Evolutionary conservation across 2,329 filamentous ascomycete species (phyloP), one percentile per base, ranked within the genome.

Genomic region (Amphichorda felina): DNA sequence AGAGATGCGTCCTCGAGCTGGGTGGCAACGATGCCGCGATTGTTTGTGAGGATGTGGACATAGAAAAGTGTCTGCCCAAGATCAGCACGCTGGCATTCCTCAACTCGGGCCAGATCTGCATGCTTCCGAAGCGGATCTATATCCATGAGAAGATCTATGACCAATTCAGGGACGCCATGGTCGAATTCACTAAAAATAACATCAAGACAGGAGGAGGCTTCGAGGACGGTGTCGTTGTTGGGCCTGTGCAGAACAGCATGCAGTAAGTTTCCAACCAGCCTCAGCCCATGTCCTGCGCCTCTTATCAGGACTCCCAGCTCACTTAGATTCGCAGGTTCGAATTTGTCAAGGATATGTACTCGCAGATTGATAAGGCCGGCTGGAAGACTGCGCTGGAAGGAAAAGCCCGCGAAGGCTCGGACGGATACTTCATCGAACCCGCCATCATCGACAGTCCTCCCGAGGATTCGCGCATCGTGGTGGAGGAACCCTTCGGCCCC

Each of bases 391-490:
- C 63, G 0, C 37, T 51, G 3, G 53, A 54, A 2, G 37, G 40
- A 8, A 28, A 36, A 28, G 25, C 5, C 0, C 9, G 24, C 16
- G 22, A 33, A 60, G 27, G 15, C 4, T 36, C 38, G 11, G 53
- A 65, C 34, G 75, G 72, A 3, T 78, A 68, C 51, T 74, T 70
- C 43, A 55, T 79, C 40, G 52, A 63, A 8, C 72, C 74, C 0
- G 68, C 70, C n/a, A 70, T 80, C 38, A 62, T 79, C 37, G 66
- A 75, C 38, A 72, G 74, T 45, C 74, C 74, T 2, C 66, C 70
- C 0, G 70, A 76, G 25, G 54, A 66, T 35, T 70, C 71, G 0
- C 57, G 62, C 1, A 66, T 80, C 22, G 71, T 77, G 1, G 53
- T 57, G 2, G 72, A 72, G 43, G 71, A 75, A 47, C 67, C 63